A percentile compares a stretch with the other conserved stretches of the same genome.
phyloP scores from a whole-genome alignment of 345 rosid species.

The Eucalyptus microcorys region DNA sequence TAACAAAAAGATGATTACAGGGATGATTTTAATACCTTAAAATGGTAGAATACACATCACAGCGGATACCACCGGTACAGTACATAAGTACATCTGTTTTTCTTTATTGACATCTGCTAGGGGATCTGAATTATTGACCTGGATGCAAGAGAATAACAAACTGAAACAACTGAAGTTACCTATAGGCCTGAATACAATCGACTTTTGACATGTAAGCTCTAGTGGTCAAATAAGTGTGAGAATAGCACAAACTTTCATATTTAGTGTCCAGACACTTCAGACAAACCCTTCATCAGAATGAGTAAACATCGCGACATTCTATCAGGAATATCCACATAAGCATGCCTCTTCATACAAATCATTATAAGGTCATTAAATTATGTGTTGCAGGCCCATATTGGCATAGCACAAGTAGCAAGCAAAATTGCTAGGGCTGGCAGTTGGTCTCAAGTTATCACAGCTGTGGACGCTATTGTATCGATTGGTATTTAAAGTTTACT shows the following conservation, averaged over 20 bases:
- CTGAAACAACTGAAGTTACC: not conserved
- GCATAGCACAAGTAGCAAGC: not conserved
- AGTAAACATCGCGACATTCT: not conserved
- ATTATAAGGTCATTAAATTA: not conserved
- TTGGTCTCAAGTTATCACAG: not conserved
- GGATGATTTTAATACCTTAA: constrained; percentile 36
- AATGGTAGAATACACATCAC: constrained; percentile 86
- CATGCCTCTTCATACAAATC: not conserved
- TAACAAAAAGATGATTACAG: not conserved
- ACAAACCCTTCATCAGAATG: not conserved
- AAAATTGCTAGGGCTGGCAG: not conserved
- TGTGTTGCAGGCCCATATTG: not conserved
- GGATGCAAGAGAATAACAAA: not conserved
- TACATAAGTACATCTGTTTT: constrained; percentile 76
- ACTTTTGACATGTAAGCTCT: not conserved
- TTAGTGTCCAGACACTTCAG: not conserved
- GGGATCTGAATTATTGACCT: constrained; percentile 62
- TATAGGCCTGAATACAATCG: not conserved
- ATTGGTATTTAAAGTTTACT: not conserved
- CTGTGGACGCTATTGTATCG: not conserved
- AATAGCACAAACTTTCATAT: not conserved
- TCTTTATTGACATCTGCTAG: constrained; percentile 60
- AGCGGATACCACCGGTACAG: constrained; percentile 96
- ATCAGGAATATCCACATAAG: not conserved
- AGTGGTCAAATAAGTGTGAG: not conserved